These are phyloP conservation scores for Herpotrichia juniperi DNA, from an alignment of 2,329 filamentous ascomycete species.

Conservation along the genomic window DNA sequence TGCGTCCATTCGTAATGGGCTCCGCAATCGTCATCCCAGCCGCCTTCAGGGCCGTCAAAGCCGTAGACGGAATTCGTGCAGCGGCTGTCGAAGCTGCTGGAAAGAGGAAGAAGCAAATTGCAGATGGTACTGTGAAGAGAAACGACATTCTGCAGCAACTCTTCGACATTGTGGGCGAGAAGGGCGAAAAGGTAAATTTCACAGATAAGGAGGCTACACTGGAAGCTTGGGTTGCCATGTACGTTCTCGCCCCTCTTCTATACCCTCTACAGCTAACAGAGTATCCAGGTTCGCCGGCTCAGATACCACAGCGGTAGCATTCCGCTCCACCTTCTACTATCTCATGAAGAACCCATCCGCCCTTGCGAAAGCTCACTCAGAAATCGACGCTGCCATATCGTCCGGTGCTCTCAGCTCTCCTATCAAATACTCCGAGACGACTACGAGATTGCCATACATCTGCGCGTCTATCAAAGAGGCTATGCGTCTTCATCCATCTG, in stretches of 20 bases:
- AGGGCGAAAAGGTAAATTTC: slow-evolving; percentile 39
- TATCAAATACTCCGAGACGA: slow-evolving; percentile 22
- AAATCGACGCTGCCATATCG: slow-evolving; percentile 17
- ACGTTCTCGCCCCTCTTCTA: slow-evolving; percentile 15
- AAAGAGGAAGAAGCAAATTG: slow-evolving; percentile 21
- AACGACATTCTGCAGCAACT: slow-evolving; percentile 35
- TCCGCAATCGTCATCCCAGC: slow-evolving; percentile 26
- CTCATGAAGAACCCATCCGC: slow-evolving; percentile 39
- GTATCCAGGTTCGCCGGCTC: slow-evolving; percentile 36
- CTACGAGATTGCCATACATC: slow-evolving; percentile 30
- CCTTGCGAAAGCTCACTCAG: slow-evolving; percentile 25
- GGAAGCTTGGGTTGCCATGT: slow-evolving; percentile 35
- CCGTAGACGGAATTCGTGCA: slow-evolving; percentile 30
- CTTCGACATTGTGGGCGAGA: slow-evolving; percentile 30
- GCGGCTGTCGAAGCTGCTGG: slow-evolving; percentile 27
- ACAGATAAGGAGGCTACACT: slow-evolving; percentile 33
- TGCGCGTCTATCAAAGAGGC: slow-evolving; percentile 41
- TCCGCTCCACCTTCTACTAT: slow-evolving; percentile 45
- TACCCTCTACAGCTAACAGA: slow-evolving; percentile 22
- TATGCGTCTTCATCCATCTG: slow-evolving; percentile 23
- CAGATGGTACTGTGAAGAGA: slow-evolving; percentile 12
- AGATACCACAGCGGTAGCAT: slow-evolving; percentile 43
- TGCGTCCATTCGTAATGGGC: slow-evolving; percentile 33
- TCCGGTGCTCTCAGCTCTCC: slow-evolving; percentile 18
- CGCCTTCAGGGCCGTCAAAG: slow-evolving; percentile 28